phyloP scores from a whole-genome alignment of 2,329 filamentous ascomycete genomes.

The Ascochyta koolunga region DNA sequence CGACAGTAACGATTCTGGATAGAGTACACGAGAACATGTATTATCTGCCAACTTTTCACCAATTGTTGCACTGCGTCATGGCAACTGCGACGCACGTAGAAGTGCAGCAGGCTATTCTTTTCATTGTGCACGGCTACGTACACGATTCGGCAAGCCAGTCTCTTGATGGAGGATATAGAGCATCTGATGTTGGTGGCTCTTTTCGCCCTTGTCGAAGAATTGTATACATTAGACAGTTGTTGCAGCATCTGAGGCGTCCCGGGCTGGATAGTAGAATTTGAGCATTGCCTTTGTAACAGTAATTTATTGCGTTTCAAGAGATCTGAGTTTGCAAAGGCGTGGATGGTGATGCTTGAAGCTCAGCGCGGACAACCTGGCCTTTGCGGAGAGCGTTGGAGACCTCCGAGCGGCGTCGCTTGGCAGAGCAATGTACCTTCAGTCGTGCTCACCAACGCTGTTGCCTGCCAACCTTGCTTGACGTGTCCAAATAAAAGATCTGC shows the following conservation, averaged over 20 bases:
- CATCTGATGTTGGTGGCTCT: conserved; percentile 16
- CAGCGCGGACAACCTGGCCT: conserved; percentile 23
- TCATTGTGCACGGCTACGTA: conserved; percentile 7
- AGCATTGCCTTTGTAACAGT: conserved; percentile 24
- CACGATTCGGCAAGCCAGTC: conserved; percentile 26
- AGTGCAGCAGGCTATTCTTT: not conserved
- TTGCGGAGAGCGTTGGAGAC: conserved; percentile 19
- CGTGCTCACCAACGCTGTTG: conserved; percentile 18
- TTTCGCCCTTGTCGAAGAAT: conserved; percentile 1
- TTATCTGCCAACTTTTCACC: not conserved
- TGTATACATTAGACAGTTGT: conserved; percentile 44
- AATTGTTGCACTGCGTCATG: not conserved
- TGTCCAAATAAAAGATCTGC: conserved; percentile 18
- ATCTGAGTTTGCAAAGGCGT: not conserved
- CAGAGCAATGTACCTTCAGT: conserved; percentile 7
- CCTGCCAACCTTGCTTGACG: conserved; percentile 21
- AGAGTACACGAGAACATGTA: not conserved
- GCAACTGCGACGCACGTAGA: not conserved
- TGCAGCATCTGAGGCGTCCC: conserved; percentile 44
- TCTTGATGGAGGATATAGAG: conserved; percentile 17
- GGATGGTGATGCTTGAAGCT: not conserved
- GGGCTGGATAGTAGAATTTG: conserved; percentile 22
- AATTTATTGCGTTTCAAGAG: conserved; percentile 3
- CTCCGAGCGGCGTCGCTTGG: conserved; percentile 16
- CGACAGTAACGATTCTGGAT: conserved; percentile 25